Base-by-base conservation (phyloP, 2,329 filamentous ascomycete genomes). In the Clonostachys byssicola region DNA sequence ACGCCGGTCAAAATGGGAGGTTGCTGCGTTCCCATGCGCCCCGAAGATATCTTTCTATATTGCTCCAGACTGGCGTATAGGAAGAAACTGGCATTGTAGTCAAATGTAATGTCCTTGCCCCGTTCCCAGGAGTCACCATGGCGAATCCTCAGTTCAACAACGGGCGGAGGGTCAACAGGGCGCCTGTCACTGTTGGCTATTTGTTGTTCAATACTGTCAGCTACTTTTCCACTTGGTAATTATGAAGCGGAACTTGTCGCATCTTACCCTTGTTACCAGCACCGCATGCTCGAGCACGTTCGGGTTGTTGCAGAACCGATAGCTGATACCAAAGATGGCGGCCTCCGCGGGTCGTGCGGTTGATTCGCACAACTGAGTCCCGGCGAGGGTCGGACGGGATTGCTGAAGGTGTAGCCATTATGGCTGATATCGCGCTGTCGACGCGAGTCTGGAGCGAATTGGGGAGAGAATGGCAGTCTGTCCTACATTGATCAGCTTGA, bases 81-180 rank as follows among this genome's bases (percentile, higher is more conserved):
- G 71, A 99, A 97, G 79, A 97, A 97, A 69, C 95, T 96, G 62
- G 92, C 92, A 62, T 95, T 92, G 74, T 96, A 95, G 49, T 83
- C 80, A 60, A 95, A 95, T 3, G 94, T 97, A 59, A 91, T 81
- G 51, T 91, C 87, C 61, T 77, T 77, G 47, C 79, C 78, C 45
- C 74, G 69, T 43, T 80, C 75, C 20, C 83, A 74, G 23, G 83
- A 72, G 35, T 34, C 43, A 34, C 86, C 88, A 61, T 96, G 88
- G 57, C 84, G 90, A 53, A 97, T 88, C 54, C 86, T 86, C 51
- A 99, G 75, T 68, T 95, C 89, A 38, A 97, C 90, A 47, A 99
- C 94, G 1, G 94, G 94, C 3, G 94, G 94, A 51, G 89, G 92
- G 65, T 96, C 92, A 51, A 96, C 92, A 17, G 92, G 92, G 46